Evolutionary conservation across 1,139 yeast species (phyloP).

Genomic region (Nakaseomyces kungkrabaensis): DNA sequence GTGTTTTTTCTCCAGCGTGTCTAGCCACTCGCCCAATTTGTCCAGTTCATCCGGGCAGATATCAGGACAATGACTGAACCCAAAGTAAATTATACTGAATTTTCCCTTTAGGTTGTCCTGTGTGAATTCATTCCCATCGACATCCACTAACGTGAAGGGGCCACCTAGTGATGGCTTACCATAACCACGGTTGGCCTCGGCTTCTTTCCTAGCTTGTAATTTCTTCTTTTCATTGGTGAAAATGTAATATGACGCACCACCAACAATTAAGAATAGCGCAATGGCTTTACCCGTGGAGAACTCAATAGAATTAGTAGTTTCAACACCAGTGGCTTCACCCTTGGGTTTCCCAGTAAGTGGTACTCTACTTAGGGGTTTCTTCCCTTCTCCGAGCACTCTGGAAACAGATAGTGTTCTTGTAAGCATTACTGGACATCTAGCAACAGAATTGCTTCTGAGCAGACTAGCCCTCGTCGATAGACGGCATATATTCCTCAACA

Average conservation of each 20-base stretch:
- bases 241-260: slow-evolving; percentile 58
- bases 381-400: neutral
- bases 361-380: slow-evolving; percentile 34
- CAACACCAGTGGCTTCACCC: slow-evolving; percentile 29
- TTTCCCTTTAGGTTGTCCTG: slow-evolving; percentile 65
- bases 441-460: neutral
- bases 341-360: slow-evolving; percentile 39
- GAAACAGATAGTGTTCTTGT: neutral
- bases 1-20: slow-evolving; percentile 46
- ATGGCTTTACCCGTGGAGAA: slow-evolving; percentile 81
- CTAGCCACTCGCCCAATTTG: slow-evolving; percentile 74
- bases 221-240: slow-evolving; percentile 61
- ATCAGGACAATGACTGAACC: slow-evolving; percentile 97
- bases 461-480: neutral
- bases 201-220: slow-evolving; percentile 62
- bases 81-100: slow-evolving; percentile 84
- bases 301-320: slow-evolving; percentile 37
- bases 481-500: neutral
- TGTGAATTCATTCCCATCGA: slow-evolving; percentile 64
- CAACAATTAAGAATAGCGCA: slow-evolving; percentile 50
- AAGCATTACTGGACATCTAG: neutral
- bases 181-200: slow-evolving; percentile 74
- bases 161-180: slow-evolving; percentile 96
- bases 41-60: slow-evolving; percentile 97
- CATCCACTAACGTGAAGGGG: slow-evolving; percentile 63